phyloP scores from a whole-genome alignment of 345 rosid genomes.

The Syzygium jambos region DNA sequence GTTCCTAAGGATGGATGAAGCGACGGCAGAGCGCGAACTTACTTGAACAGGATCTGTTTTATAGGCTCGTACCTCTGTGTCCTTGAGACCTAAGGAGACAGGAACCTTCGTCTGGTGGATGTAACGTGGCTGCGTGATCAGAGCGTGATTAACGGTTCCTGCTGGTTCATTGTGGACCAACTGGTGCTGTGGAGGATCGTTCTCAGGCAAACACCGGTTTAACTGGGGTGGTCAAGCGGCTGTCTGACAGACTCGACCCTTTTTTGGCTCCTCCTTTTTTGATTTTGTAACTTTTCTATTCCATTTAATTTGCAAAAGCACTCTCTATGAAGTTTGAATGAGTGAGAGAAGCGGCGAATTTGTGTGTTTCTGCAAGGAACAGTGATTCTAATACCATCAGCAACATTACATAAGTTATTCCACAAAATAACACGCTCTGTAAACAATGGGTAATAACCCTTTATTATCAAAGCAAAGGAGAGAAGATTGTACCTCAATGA shows the following conservation, averaged over 20 bases:
- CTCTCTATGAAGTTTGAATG: too few species aligned
- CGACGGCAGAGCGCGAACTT: not conserved
- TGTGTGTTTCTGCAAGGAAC: too few species aligned
- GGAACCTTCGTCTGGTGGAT: not conserved
- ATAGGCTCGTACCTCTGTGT: not conserved
- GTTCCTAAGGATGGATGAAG: too few species aligned
- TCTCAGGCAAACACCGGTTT: not conserved
- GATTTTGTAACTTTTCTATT: too few species aligned
- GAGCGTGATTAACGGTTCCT: constrained; percentile 1
- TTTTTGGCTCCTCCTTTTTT: not conserved
- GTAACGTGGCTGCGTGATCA: not conserved
- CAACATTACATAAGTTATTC: too few species aligned
- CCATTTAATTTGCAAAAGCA: too few species aligned
- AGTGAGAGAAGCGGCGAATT: too few species aligned
- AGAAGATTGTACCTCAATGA: not conserved
- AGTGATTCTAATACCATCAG: too few species aligned
- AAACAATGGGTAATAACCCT: not conserved
- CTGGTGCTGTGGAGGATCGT: not conserved
- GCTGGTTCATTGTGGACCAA: not conserved
- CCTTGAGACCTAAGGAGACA: not conserved
- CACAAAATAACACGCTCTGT: not conserved
- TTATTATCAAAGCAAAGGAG: not conserved
- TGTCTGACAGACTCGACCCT: not conserved
- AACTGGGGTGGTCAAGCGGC: not conserved
- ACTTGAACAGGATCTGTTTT: constrained; percentile 2